phyloP scores from a whole-genome alignment of 1,284 basidiomycete species.

The Naganishia albida region DNA sequence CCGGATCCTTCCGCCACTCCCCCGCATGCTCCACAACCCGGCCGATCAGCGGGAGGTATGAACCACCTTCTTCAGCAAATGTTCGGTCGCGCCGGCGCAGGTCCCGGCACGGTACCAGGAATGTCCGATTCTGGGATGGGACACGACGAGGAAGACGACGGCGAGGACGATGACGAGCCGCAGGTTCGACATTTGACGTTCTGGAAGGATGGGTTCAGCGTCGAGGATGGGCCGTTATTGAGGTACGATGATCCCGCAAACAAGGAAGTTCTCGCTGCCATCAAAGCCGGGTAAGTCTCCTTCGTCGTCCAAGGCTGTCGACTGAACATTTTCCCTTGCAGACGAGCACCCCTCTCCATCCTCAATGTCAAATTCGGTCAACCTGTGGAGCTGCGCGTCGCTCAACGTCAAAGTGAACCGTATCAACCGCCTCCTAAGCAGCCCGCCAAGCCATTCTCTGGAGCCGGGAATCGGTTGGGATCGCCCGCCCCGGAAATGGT shows the following conservation, averaged over 20 bases:
- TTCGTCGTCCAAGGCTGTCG: background rate
- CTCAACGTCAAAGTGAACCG: conserved; percentile 71
- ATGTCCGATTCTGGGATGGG: conserved; percentile 19
- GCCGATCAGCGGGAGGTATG: conserved; percentile 25
- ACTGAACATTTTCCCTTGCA: conserved; percentile 46
- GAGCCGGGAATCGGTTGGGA: conserved; percentile 81
- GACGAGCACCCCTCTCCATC: conserved; percentile 74
- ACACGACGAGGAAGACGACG: conserved; percentile 47
- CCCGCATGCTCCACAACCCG: conserved; percentile 8
- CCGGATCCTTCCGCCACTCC: conserved; percentile 63
- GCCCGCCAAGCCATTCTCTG: conserved; percentile 63
- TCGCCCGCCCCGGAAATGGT: conserved; percentile 59
- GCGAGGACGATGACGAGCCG: conserved; percentile 61
- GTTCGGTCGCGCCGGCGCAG: conserved; percentile 14
- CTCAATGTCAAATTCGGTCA: conserved; percentile 78
- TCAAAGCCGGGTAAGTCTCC: conserved; percentile 71
- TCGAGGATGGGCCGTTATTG: conserved; percentile 86
- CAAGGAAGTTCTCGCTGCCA: conserved; percentile 70
- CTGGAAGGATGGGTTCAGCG: conserved; percentile 91
- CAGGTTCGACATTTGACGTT: conserved; percentile 81
- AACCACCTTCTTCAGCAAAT: conserved; percentile 13
- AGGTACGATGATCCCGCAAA: conserved; percentile 81
- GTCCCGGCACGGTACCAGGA: conserved; percentile 31
- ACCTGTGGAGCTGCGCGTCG: conserved; percentile 80
- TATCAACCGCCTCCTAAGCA: conserved; percentile 61